Evolutionary conservation across 495 filamentous ascomycete species (phyloP).

Genomic region (Penicillium pulvis): DNA sequence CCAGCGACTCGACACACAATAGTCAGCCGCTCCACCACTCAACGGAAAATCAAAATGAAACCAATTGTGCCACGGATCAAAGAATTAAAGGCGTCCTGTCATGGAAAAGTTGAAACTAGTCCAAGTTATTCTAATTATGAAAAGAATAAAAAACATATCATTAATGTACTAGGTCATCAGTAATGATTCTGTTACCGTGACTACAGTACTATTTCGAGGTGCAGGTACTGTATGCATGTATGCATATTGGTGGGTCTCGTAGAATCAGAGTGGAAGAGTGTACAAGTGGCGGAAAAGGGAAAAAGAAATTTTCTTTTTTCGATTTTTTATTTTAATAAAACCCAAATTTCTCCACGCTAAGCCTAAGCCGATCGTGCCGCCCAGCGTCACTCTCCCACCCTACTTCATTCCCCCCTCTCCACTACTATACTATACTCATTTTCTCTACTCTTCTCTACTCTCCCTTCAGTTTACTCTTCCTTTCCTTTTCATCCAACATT

Average conservation of each 20-base stretch:
- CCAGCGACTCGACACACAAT: conserved; percentile 22
- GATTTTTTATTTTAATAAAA: conserved; percentile 3
- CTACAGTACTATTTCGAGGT: conserved; percentile 13
- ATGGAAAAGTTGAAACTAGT: not conserved
- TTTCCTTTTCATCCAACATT: conserved; percentile 21
- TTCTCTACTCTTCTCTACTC: conserved; percentile 16
- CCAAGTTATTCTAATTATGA: not conserved
- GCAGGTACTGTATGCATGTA: conserved; percentile 19
- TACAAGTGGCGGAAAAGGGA: conserved; percentile 4
- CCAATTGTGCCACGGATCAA: conserved; percentile 6
- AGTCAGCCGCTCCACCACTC: conserved; percentile 17
- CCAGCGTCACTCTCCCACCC: conserved; percentile 26
- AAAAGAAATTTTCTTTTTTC: not conserved
- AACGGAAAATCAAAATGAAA: conserved; percentile 17
- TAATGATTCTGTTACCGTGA: not conserved
- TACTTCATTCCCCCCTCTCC: conserved; percentile 13
- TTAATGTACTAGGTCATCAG: not conserved
- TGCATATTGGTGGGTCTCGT: conserved; percentile 1
- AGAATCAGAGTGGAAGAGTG: conserved; percentile 9
- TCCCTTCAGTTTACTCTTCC: conserved; percentile 11
- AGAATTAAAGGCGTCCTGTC: not conserved
- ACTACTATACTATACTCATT: conserved; percentile 20
- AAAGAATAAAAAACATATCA: not conserved
- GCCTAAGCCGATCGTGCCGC: conserved; percentile 30
- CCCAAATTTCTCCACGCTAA: conserved; percentile 20